Percentiles rank a stretch among this genome's conserved stretches.
Conservation (phyloP, 345 rosid species). For the Syzygium aromaticum region DNA sequence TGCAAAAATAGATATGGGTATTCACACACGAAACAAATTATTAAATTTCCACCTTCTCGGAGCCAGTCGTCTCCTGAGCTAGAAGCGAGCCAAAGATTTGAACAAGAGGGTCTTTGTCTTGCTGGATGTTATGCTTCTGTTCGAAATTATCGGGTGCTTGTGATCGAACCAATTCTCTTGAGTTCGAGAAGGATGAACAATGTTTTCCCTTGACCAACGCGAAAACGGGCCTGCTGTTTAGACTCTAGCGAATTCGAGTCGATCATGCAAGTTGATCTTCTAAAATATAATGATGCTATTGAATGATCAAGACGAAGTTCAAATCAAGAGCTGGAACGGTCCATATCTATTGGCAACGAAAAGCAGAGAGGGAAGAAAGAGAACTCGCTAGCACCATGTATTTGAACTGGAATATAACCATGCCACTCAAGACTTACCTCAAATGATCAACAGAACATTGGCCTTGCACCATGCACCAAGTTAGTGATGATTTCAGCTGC, state of each 20-base stretch:
- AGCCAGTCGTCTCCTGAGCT: not conserved
- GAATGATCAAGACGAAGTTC: not conserved
- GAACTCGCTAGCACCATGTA: not conserved
- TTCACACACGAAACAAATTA: not conserved
- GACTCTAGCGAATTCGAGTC: not conserved
- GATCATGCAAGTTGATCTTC: not conserved
- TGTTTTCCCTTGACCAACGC: not conserved
- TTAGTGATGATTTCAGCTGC: not conserved
- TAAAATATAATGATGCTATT: not conserved
- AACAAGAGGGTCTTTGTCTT: not conserved
- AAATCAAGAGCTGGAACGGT: not conserved
- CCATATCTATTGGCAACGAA: not conserved
- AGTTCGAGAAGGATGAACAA: not conserved
- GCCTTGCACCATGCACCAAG: not conserved
- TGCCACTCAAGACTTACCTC: not conserved
- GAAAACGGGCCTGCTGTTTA: not conserved
- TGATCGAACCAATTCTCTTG: not conserved
- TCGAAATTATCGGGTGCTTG: not conserved
- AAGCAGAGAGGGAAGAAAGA: not conserved
- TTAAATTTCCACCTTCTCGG: not conserved
- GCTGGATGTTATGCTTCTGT: not conserved
- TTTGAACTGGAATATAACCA: not conserved
- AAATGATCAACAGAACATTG: not conserved
- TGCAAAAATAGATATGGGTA: not conserved
- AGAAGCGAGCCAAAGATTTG: not conserved